These are phyloP conservation scores for Allomyces javanicus DNA, from an alignment of 192 early-diverging fungal genomes.

Conservation along the genomic window DNA sequence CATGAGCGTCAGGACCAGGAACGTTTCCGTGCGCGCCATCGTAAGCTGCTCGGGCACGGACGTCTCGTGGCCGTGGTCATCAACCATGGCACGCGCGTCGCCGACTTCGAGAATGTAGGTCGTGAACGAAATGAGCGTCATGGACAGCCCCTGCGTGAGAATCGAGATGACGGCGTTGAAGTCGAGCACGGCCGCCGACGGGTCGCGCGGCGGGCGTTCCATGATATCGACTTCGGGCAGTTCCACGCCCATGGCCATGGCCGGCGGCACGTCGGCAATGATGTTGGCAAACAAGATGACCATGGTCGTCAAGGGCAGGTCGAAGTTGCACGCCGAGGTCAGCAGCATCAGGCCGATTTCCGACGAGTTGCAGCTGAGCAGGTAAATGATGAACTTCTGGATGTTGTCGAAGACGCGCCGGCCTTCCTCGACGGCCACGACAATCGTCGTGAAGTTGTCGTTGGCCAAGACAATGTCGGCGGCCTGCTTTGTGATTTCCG, in stretches of 20 bases:
- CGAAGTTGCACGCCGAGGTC: slow-evolving; percentile 51
- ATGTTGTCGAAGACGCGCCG: slow-evolving; percentile 95
- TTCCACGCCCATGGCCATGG: slow-evolving; percentile 82
- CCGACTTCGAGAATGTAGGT: slow-evolving; percentile 32
- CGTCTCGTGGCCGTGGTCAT: slow-evolving; percentile 1
- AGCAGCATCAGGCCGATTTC: slow-evolving; percentile 81
- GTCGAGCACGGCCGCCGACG: slow-evolving; percentile 52
- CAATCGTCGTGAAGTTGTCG: slow-evolving; percentile 92
- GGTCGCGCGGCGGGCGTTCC: slow-evolving; percentile 59
- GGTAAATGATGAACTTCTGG: slow-evolving; percentile 88
- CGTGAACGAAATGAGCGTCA: slow-evolving; percentile 41
- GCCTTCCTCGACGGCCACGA: slow-evolving; percentile 81
- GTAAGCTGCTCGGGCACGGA: slow-evolving; percentile 10
- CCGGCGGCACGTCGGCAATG: slow-evolving; percentile 90
- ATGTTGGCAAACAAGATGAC: slow-evolving; percentile 97
- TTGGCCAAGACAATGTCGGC: slow-evolving; percentile 89
- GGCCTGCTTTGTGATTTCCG: slow-evolving; percentile 95
- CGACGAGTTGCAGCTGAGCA: slow-evolving; percentile 81
- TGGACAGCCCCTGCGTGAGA: slow-evolving; percentile 47
- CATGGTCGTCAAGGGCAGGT: slow-evolving; percentile 72
- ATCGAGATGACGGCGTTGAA: slow-evolving; percentile 38
- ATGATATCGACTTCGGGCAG: slow-evolving; percentile 70
- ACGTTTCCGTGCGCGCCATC: slow-evolving; percentile 39
- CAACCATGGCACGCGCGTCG: too few relatives aligned
- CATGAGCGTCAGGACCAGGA: slow-evolving; percentile 60